Evolutionary conservation across 805 yeast genomes (phyloP).

Genomic region (Teunomyces barrocoloradensis): DNA sequence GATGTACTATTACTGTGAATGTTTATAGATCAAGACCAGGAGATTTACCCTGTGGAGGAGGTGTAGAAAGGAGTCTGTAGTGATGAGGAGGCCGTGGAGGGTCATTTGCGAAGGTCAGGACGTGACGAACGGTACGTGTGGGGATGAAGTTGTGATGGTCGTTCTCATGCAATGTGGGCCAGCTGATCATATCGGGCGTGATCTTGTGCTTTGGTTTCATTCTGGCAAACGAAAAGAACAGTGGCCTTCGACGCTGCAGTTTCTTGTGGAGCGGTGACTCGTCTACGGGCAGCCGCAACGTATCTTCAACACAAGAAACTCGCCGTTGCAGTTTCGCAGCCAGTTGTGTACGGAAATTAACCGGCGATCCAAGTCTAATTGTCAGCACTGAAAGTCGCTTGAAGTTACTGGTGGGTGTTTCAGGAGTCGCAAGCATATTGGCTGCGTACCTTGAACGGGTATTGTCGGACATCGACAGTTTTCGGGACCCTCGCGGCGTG

Average conservation of each 20-base stretch:
- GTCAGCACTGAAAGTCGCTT: background rate
- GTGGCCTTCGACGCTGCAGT: background rate
- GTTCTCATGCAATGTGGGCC: background rate
- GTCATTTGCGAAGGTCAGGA: background rate
- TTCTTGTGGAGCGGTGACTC: background rate
- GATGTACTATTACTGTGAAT: conserved; percentile 2
- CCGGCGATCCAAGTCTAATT: background rate
- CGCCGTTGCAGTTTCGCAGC: conserved; percentile 1
- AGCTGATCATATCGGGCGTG: conserved; percentile 1
- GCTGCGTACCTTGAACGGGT: background rate
- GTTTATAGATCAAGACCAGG: conserved; percentile 1
- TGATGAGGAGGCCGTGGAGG: background rate
- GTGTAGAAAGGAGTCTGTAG: background rate
- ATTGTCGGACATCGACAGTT: background rate
- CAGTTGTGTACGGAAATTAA: background rate
- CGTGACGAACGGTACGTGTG: background rate
- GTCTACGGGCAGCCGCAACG: background rate
- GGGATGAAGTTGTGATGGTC: background rate
- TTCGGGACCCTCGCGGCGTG: background rate
- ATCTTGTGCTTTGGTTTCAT: background rate
- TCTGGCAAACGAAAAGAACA: background rate
- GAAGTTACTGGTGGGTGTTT: background rate
- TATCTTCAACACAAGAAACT: background rate
- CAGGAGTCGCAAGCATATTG: background rate
- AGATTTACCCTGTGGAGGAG: background rate